phyloP scores from a whole-genome alignment of 2,329 filamentous ascomycete species.

The Xylariaceae sp. region DNA sequence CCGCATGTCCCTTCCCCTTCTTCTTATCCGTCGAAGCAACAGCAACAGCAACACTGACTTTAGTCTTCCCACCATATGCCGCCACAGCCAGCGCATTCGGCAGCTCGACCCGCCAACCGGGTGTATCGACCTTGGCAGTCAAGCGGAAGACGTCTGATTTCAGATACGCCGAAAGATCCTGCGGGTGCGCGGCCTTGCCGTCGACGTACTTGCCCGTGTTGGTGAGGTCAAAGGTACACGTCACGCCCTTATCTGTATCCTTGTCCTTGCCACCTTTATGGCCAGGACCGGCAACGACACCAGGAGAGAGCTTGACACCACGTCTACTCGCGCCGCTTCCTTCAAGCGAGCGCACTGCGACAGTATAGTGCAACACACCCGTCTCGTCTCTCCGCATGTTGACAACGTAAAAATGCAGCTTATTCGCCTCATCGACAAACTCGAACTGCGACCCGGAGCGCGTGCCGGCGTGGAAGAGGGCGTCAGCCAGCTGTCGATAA shows the following conservation, averaged over 20 bases:
- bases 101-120: conserved; percentile 42
- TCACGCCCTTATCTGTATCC: conserved; percentile 32
- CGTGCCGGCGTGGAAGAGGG: conserved; percentile 50
- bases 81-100: conserved; percentile 37
- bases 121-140: conserved; percentile 37
- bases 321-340: conserved; percentile 30
- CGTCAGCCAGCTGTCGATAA: conserved; percentile 48
- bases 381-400: conserved; percentile 35
- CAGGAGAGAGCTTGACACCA: conserved; percentile 35
- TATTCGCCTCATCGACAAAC: conserved; percentile 41
- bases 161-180: conserved; percentile 36
- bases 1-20: conserved; percentile 31
- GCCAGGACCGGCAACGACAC: conserved; percentile 29
- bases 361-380: conserved; percentile 43
- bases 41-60: conserved; percentile 38
- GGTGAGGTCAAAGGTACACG: conserved; percentile 42
- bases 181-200: conserved; percentile 22
- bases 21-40: too few relatives aligned
- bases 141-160: conserved; percentile 43
- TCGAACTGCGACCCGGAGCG: conserved; percentile 46
- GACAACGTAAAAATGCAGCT: conserved; percentile 46
- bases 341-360: conserved; percentile 41
- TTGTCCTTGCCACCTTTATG: conserved; percentile 18
- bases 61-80: conserved; percentile 35
- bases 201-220: conserved; percentile 38